phyloP scores from a whole-genome alignment of 257 asterid species.

The Catharanthus roseus region DNA sequence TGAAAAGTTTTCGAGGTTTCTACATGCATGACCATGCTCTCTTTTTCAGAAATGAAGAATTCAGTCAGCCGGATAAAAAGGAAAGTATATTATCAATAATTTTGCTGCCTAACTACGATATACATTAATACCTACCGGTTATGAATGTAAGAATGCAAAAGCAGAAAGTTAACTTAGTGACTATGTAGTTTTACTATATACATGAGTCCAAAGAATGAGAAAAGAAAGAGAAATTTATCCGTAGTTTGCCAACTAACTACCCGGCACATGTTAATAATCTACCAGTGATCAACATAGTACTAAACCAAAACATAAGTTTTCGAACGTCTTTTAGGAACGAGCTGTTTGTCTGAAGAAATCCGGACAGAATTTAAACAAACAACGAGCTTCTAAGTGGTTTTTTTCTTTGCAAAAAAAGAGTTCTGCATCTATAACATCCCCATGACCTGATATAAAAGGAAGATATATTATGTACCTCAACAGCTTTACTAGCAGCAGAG shows the following conservation, averaged over 20 bases:
- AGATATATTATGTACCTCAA: slow-evolving; percentile 37
- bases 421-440: not conserved
- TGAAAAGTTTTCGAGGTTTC: not conserved
- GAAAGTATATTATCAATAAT: too few relatives aligned
- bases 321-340: not conserved
- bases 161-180: not conserved
- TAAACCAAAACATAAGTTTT: too few relatives aligned
- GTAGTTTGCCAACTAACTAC: not conserved
- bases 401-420: too few relatives aligned
- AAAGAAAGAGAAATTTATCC: not conserved
- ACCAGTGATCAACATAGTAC: not conserved
- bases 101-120: too few relatives aligned
- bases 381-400: not conserved
- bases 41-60: not conserved
- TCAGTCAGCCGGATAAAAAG: not conserved
- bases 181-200: not conserved
- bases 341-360: too few relatives aligned
- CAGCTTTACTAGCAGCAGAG: slow-evolving; percentile 54
- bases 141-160: too few relatives aligned
- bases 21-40: not conserved
- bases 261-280: not conserved
- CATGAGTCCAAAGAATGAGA: not conserved
- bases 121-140: too few relatives aligned
- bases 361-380: not conserved
- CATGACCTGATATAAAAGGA: not conserved